These are phyloP conservation scores for Nymphaea thermarum DNA, from an alignment of 164 flowering plant genomes.

Conservation along the genomic window DNA sequence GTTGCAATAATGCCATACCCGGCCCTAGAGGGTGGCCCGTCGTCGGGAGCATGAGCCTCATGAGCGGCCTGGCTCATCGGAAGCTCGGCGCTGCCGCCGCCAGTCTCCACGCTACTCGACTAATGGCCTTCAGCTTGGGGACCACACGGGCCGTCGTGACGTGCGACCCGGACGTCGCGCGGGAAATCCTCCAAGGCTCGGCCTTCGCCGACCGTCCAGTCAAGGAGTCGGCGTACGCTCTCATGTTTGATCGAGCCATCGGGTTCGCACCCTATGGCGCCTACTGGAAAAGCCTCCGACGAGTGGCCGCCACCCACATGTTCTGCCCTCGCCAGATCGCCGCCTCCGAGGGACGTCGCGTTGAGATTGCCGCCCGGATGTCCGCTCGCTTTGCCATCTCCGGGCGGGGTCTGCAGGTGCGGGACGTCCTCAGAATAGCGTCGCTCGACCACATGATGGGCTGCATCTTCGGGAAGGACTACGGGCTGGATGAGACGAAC, in stretches of 20 bases:
- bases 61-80: constrained; percentile 27
- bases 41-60: constrained; percentile 27
- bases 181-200: constrained; percentile 29
- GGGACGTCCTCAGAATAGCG: constrained; percentile 20
- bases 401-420: constrained; percentile 10
- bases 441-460: constrained; percentile 37
- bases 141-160: constrained; percentile 27
- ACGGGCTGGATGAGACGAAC: constrained; percentile 4
- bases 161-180: constrained; percentile 27
- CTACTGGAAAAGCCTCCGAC: constrained; percentile 34
- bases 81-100: constrained; percentile 19
- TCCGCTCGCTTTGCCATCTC: background rate
- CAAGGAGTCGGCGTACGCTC: constrained; percentile 29
- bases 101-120: constrained; percentile 12
- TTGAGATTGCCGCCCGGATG: constrained; percentile 16
- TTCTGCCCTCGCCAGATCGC: constrained; percentile 28
- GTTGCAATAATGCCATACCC: constrained; percentile 13
- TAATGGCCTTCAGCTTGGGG: constrained; percentile 41
- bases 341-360: constrained; percentile 13
- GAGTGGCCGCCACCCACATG: constrained; percentile 31
- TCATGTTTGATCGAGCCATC: constrained; percentile 37
- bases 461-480: constrained; percentile 27
- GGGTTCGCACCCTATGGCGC: constrained; percentile 41
- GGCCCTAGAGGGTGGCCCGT: constrained; percentile 34
- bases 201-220: constrained; percentile 35